Conservation (phyloP, 306 rosid species). For the Prunus mira region DNA sequence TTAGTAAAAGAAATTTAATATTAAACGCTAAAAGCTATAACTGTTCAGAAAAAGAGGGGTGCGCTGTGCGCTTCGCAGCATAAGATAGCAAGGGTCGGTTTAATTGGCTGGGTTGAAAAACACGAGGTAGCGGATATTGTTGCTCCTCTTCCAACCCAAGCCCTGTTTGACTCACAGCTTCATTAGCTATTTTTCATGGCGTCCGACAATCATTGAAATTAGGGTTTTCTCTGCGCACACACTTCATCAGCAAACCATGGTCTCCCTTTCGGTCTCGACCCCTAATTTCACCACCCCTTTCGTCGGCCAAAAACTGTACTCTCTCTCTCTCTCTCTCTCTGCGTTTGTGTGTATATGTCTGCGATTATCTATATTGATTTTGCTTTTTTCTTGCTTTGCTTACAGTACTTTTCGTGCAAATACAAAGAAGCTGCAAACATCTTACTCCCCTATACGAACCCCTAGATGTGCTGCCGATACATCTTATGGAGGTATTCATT, state of each 20-base stretch:
- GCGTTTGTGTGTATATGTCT: background rate
- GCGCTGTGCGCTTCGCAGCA: background rate
- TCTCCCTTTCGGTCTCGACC: conserved; percentile 45
- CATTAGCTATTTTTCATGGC: conserved; percentile 19
- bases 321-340: conserved; percentile 1
- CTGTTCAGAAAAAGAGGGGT: background rate
- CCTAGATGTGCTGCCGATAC: conserved; percentile 66
- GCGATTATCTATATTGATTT: background rate
- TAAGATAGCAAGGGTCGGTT: background rate
- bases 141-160: background rate
- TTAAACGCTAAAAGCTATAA: no score
- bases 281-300: conserved; percentile 48
- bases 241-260: conserved; percentile 38
- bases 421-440: conserved; percentile 19
- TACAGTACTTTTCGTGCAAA: conserved; percentile 40
- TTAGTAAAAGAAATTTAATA: no score
- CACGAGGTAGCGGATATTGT: background rate
- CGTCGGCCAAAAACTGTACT: conserved; percentile 54
- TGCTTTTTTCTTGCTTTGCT: background rate
- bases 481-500: conserved; percentile 64
- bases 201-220: conserved; percentile 26
- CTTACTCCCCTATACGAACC: conserved; percentile 17
- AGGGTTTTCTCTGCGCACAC: conserved; percentile 20
- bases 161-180: conserved; percentile 1
- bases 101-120: background rate